phyloP scores from a whole-genome alignment of 805 yeast species.

The Nakazawaea wickerhamii region DNA sequence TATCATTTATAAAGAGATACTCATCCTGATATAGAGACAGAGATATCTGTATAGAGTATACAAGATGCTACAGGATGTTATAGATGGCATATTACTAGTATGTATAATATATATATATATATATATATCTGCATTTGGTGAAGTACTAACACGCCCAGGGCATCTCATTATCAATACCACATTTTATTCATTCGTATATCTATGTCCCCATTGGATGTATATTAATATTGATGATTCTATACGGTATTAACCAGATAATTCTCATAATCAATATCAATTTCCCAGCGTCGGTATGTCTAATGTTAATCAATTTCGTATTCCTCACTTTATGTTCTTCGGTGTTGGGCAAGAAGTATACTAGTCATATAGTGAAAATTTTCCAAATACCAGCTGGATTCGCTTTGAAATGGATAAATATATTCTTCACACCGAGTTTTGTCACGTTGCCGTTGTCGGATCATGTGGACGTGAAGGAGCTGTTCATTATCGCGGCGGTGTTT shows the following conservation, averaged over 20 bases:
- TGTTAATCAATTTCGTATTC: conserved; percentile 51
- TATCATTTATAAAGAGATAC: neutral
- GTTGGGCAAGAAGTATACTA: conserved; percentile 30
- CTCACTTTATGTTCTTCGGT: conserved; percentile 34
- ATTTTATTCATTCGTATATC: conserved; percentile 38
- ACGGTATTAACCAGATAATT: conserved; percentile 48
- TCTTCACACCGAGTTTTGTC: conserved; percentile 74
- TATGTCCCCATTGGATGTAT: conserved; percentile 45
- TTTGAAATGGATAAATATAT: conserved; percentile 71
- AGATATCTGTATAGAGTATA: neutral
- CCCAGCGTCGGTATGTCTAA: conserved; percentile 68
- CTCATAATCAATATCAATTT: conserved; percentile 43
- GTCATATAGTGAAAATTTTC: conserved; percentile 26
- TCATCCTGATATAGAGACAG: neutral
- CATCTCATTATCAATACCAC: conserved; percentile 18
- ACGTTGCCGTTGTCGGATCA: conserved; percentile 63
- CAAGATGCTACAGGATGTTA: neutral
- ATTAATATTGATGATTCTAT: conserved; percentile 38
- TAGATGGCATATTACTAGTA: neutral
- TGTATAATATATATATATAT: neutral
- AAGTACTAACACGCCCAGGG: conserved; percentile 6
- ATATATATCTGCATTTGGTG: no score
- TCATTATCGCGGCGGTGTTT: conserved; percentile 71
- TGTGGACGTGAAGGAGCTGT: conserved; percentile 61
- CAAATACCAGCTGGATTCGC: conserved; percentile 66